These are phyloP conservation scores for Lenzites betulinus DNA, from an alignment of 768 basidiomycete genomes.

Conservation along the genomic window DNA sequence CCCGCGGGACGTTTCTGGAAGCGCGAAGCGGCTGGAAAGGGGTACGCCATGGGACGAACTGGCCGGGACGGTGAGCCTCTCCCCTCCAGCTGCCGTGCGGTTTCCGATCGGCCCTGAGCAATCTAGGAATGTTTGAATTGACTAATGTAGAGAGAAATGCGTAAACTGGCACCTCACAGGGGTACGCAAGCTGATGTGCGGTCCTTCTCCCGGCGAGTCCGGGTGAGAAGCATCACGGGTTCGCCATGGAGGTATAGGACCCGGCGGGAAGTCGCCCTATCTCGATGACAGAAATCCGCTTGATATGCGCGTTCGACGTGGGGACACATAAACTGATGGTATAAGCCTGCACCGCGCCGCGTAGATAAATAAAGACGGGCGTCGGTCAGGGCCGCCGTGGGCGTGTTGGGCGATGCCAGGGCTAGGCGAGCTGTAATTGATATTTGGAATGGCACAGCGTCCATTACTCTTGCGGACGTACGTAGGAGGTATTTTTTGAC, in stretches of 20 bases:
- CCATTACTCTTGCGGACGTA: background rate
- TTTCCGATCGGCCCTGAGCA: constrained; percentile 2
- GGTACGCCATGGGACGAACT: constrained; percentile 8
- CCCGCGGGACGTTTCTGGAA: background rate
- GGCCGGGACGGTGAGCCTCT: background rate
- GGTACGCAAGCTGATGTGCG: background rate
- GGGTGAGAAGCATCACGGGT: constrained; percentile 2
- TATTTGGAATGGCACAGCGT: background rate
- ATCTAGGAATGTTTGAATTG: constrained; percentile 25
- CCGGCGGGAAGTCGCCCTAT: background rate
- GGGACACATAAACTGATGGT: background rate
- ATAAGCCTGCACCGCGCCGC: no score
- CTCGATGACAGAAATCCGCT: background rate
- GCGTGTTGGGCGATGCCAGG: background rate
- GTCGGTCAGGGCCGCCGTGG: background rate
- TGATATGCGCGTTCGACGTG: background rate
- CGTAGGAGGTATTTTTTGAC: background rate
- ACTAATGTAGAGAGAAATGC: constrained; percentile 5
- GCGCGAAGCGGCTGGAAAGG: background rate
- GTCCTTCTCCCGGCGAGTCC: constrained; percentile 1
- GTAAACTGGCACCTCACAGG: background rate
- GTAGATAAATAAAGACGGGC: background rate
- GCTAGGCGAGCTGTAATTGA: background rate
- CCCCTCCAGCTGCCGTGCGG: background rate
- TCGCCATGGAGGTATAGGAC: background rate